A percentile compares a stretch with the other conserved stretches of the same genome.
Evolutionary conservation across 2,329 filamentous ascomycete genomes (phyloP).

Genomic region (Trichoderma breve): DNA sequence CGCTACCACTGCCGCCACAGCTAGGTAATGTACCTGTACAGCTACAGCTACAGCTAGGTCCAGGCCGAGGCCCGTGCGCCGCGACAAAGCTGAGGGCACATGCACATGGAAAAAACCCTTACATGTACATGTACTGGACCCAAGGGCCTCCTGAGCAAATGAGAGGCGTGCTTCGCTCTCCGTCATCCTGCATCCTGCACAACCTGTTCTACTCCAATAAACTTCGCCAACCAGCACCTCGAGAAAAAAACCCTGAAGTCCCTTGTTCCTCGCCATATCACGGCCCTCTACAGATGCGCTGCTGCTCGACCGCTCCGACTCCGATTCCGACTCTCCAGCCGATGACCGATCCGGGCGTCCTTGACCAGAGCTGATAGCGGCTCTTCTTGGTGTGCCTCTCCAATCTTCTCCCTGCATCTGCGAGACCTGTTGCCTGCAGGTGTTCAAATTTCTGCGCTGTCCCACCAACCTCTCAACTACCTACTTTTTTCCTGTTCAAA

Average conservation of each 20-base stretch:
- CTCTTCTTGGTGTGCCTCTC: conserved; percentile 4
- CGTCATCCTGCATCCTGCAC: conserved; percentile 20
- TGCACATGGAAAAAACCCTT: background rate
- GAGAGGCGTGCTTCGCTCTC: conserved; percentile 2
- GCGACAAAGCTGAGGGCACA: background rate
- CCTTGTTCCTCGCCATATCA: conserved; percentile 10
- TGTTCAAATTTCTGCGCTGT: conserved; percentile 12
- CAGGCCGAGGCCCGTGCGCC: background rate
- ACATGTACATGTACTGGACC: background rate
- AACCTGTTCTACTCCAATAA: conserved; percentile 16
- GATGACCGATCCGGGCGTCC: conserved; percentile 16
- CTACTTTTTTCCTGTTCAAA: background rate
- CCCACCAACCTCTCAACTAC: background rate
- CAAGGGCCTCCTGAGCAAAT: conserved; percentile 17
- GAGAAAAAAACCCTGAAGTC: background rate
- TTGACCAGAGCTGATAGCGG: conserved; percentile 21
- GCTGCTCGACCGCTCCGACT: conserved; percentile 2
- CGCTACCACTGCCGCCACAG: background rate
- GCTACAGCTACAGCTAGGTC: background rate
- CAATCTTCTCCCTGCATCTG: conserved; percentile 1
- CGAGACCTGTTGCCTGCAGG: background rate
- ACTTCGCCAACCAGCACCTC: conserved; percentile 5
- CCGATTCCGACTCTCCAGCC: conserved; percentile 4
- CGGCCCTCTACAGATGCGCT: conserved; percentile 18
- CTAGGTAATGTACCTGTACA: background rate